These are phyloP conservation scores for Ceratocystis lukuohia DNA, from an alignment of 2,329 filamentous ascomycete species.

Conservation along the genomic window DNA sequence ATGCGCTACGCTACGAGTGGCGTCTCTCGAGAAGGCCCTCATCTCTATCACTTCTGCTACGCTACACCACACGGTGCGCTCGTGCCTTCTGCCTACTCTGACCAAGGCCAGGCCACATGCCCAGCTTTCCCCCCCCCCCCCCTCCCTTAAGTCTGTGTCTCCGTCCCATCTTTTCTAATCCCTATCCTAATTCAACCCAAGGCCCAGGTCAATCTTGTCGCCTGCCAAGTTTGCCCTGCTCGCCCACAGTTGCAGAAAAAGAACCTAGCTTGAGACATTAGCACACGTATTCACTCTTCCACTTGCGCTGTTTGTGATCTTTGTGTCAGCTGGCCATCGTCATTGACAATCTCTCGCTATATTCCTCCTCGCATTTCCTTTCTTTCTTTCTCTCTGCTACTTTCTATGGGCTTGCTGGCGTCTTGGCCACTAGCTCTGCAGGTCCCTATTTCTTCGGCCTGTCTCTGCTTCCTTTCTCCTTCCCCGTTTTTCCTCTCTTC, in stretches of 20 bases:
- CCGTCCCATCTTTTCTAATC: not conserved
- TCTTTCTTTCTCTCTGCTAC: not conserved
- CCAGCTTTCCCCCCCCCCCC: not conserved
- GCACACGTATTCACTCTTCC: not conserved
- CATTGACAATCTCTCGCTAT: not conserved
- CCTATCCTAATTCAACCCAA: not conserved
- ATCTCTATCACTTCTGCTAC: not conserved
- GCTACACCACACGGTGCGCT: not conserved
- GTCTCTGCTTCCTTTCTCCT: not conserved
- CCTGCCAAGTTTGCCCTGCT: constrained; percentile 4
- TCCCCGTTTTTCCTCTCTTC: not conserved
- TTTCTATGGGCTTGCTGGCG: not conserved
- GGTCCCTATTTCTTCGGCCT: not conserved
- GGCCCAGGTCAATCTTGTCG: not conserved
- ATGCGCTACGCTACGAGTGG: not conserved
- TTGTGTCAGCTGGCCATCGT: not conserved
- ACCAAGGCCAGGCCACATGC: not conserved
- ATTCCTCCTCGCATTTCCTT: not conserved
- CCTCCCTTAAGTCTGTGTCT: not conserved
- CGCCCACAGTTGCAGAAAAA: not conserved
- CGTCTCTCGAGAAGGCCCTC: not conserved
- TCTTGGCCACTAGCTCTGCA: not conserved
- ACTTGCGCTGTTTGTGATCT: not conserved
- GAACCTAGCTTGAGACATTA: not conserved
- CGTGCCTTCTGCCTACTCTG: not conserved